phyloP scores from a whole-genome alignment of 331 rosid genomes.

The Ulmus americana region DNA sequence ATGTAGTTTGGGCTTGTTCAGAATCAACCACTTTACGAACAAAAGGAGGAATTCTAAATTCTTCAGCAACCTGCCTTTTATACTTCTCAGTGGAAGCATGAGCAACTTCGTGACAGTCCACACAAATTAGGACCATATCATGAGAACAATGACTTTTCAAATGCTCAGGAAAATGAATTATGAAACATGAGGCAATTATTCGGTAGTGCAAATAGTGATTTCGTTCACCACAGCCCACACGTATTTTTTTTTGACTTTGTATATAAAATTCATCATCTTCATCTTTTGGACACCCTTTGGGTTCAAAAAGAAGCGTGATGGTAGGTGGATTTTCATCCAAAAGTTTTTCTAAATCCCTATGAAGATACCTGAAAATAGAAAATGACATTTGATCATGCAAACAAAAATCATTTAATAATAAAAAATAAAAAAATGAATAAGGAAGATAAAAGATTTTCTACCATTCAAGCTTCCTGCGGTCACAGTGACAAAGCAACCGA shows the following conservation, averaged over 20 bases:
- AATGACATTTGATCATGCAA: conserved; percentile 24
- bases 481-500: conserved; percentile 90
- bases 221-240: conserved; percentile 93
- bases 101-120: conserved; percentile 96
- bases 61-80: conserved; percentile 67
- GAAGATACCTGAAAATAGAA: conserved; percentile 57
- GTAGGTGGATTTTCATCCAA: conserved; percentile 81
- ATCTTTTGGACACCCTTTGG: conserved; percentile 96
- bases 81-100: conserved; percentile 96
- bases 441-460: conserved; percentile 38
- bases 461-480: conserved; percentile 89
- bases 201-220: conserved; percentile 85
- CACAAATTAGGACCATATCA: conserved; percentile 90
- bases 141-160: conserved; percentile 98
- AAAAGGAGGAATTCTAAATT: conserved; percentile 87
- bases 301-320: conserved; percentile 92
- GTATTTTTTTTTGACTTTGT: conserved; percentile 83
- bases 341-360: conserved; percentile 68
- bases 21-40: conserved; percentile 63
- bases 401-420: conserved; percentile 12
- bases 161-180: conserved; percentile 93
- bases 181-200: conserved; percentile 91
- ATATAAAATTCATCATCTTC: conserved; percentile 86
- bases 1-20: conserved; percentile 27
- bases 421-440: conserved; percentile 6